Evolutionary conservation across 768 basidiomycete genomes (phyloP), one percentile per base, ranked within the genome.

Genomic region (Mycena venus): DNA sequence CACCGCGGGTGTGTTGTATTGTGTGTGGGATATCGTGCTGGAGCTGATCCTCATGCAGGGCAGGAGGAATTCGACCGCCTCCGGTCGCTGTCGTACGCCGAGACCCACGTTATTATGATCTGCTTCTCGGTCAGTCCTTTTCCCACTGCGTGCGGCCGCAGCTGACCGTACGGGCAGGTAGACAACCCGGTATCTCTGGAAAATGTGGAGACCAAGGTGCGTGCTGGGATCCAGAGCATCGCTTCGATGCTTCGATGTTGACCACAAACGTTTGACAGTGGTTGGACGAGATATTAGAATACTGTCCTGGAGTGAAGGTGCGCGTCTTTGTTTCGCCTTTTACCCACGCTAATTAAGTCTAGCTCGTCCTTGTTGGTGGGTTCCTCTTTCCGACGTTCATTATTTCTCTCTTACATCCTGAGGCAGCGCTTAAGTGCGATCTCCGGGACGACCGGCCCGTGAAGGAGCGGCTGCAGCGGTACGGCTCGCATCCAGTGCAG

Each of bases 61-160:
- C 96, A 98, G 83, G 96, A 98, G 86, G 96, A 98, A 79, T 99
- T 99, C 80, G 98, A 98, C 81, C 88, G 97, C 55, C 85, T 99
- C 69, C 90, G 98, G 58, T 98, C 97, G 14, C 85, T 99, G n/a
- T 96, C 95, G 42, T 99, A 99, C 82, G 95, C 98, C 11, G 98
- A 99, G 83, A 98, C 98, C 1, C 95, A 99, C 84, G 94, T 99
- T 72, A 90, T 99, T 75, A 95, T 99, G 94, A 87, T 99, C 29
- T 99, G 98, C 84, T 99, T 98, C 83, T 98, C 97, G 42, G 96
- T 96, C 75, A 70, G 91, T 85, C 12, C 36, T 58, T 31, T 47
- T 34, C 49, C 34, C 7, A 31, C 21, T 51, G 29, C 21, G 70
- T 42, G 36, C 31, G 21, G 68, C 80, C 40, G 73, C 81, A 25